These are phyloP conservation scores for Globisporangium heterothallicum DNA, from an alignment of 352 stramenopile genomes.

Conservation along the genomic window DNA sequence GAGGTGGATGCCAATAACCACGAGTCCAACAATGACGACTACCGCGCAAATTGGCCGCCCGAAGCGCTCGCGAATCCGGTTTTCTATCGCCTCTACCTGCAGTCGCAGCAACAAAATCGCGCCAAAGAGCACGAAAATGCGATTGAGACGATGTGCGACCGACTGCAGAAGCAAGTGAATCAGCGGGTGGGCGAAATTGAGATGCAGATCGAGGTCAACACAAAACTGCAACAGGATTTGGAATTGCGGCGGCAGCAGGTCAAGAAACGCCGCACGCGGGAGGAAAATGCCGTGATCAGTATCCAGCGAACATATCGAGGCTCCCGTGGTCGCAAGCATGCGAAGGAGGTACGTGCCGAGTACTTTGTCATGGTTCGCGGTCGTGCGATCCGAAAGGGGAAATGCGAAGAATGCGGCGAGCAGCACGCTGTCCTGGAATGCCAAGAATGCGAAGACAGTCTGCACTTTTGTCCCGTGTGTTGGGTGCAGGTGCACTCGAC, in stretches of 20 bases:
- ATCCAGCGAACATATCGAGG: conserved; percentile 58
- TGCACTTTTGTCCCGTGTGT: conserved; percentile 66
- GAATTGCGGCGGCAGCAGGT: conserved; percentile 20
- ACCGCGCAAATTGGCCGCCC: conserved; percentile 22
- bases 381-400: conserved; percentile 56
- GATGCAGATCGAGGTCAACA: conserved; percentile 53
- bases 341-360: conserved; percentile 40
- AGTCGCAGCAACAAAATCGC: conserved; percentile 10
- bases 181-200: conserved; percentile 41
- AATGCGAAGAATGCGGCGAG: conserved; percentile 71
- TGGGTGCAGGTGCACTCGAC: conserved; percentile 75
- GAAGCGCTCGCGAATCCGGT: conserved; percentile 43
- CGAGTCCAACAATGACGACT: conserved; percentile 13
- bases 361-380: conserved; percentile 72
- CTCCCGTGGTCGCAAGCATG: conserved; percentile 28
- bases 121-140: conserved; percentile 18
- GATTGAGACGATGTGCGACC: conserved; percentile 11
- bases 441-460: conserved; percentile 53
- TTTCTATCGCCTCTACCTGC: conserved; percentile 34
- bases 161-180: conserved; percentile 29
- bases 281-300: conserved; percentile 29
- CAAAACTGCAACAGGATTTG: conserved; percentile 33
- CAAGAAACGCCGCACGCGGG: conserved; percentile 25
- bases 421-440: conserved; percentile 61
- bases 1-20: conserved; percentile 20